phyloP scores from a whole-genome alignment of 2,329 filamentous ascomycete species.

The Venturia oleaginea region DNA sequence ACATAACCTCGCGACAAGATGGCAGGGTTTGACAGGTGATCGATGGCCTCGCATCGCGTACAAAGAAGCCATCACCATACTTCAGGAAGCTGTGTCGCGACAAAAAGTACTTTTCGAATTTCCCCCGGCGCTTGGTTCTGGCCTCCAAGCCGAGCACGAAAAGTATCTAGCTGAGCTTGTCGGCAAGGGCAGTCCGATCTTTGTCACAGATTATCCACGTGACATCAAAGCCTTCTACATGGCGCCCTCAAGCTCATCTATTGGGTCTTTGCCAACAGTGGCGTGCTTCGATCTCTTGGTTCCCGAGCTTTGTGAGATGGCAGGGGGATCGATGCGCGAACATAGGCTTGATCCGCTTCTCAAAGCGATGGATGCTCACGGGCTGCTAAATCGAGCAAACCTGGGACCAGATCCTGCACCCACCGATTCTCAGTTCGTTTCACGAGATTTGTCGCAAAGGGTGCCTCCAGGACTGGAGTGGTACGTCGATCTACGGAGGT shows the following conservation, averaged over 20 bases:
- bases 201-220: constrained; percentile 88
- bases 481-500: constrained; percentile 82
- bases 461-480: constrained; percentile 50
- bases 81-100: constrained; percentile 50
- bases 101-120: constrained; percentile 52
- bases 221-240: constrained; percentile 90
- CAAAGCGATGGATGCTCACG: constrained; percentile 60
- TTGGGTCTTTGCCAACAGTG: constrained; percentile 45
- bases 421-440: constrained; percentile 2
- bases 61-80: constrained; percentile 60
- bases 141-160: constrained; percentile 87
- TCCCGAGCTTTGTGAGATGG: constrained; percentile 76
- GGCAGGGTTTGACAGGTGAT: constrained; percentile 60
- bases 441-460: constrained; percentile 16
- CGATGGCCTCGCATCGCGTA: constrained; percentile 83
- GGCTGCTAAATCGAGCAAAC: constrained; percentile 37
- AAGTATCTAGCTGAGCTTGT: constrained; percentile 67
- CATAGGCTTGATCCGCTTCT: constrained; percentile 61
- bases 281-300: constrained; percentile 88
- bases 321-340: constrained; percentile 83
- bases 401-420: background rate
- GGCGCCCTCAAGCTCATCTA: constrained; percentile 41
- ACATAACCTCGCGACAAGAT: constrained; percentile 54
- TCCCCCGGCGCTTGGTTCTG: constrained; percentile 59
- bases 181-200: constrained; percentile 61